Evolutionary conservation across 2,329 filamentous ascomycete species (phyloP).

Genomic region (Pleurostoma richardsiae): DNA sequence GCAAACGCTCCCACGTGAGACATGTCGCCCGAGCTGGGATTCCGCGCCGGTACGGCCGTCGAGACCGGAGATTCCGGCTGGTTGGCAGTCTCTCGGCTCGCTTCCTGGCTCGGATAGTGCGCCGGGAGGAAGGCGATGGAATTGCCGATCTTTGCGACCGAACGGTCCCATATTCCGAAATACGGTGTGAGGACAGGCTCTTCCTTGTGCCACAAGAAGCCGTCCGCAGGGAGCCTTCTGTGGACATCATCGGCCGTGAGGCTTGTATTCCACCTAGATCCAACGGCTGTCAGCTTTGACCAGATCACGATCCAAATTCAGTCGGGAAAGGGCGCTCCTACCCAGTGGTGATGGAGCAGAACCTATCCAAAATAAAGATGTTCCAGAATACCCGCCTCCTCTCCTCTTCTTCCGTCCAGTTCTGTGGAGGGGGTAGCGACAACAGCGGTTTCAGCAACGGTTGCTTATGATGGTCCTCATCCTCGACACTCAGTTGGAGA

Average conservation of each 20-base stretch:
- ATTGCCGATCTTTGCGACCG: not conserved
- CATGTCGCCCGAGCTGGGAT: not conserved
- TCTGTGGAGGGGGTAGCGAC: slow-evolving; percentile 22
- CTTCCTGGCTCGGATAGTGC: not conserved
- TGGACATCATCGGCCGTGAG: slow-evolving; percentile 29
- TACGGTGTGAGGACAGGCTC: slow-evolving; percentile 20
- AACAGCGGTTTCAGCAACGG: slow-evolving; percentile 25
- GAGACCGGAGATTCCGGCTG: too few relatives aligned
- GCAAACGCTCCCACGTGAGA: slow-evolving; percentile 27
- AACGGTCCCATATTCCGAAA: slow-evolving; percentile 29
- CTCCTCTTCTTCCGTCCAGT: slow-evolving; percentile 31
- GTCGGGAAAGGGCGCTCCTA: too few relatives aligned
- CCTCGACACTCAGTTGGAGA: slow-evolving; percentile 27
- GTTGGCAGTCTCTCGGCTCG: too few relatives aligned
- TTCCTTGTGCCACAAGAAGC: slow-evolving; percentile 25
- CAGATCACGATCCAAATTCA: too few relatives aligned
- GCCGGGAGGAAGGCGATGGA: not conserved
- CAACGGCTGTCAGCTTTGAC: too few relatives aligned
- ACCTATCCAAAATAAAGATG: slow-evolving; percentile 32
- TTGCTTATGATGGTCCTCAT: slow-evolving; percentile 16
- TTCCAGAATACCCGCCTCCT: slow-evolving; percentile 34
- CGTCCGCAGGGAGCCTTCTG: slow-evolving; percentile 31
- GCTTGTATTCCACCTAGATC: slow-evolving; percentile 22
- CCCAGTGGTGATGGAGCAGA: slow-evolving; percentile 32
- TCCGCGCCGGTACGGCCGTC: too few relatives aligned